These are phyloP conservation scores for Penicillium brasilianum DNA, from an alignment of 2,329 filamentous ascomycete genomes.

Conservation along the genomic window DNA sequence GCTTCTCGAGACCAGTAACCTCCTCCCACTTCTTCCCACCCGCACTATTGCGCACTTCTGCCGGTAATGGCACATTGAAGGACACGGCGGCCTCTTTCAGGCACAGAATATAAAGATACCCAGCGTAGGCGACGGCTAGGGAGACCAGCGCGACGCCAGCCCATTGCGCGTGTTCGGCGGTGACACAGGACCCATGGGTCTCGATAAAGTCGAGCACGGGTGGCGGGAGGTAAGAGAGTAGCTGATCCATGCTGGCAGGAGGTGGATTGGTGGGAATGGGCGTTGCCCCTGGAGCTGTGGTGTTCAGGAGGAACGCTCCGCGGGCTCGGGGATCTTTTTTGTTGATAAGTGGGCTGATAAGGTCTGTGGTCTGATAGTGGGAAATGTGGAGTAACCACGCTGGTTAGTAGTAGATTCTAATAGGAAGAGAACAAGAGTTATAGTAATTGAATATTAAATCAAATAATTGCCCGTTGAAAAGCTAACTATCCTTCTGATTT, in stretches of 20 bases:
- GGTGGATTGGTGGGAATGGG: conserved; percentile 22
- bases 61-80: conserved; percentile 46
- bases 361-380: not conserved
- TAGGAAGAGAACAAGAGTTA: not conserved
- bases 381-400: not conserved
- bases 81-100: conserved; percentile 41
- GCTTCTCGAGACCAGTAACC: conserved; percentile 39
- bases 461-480: not conserved
- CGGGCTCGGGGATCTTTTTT: conserved; percentile 22
- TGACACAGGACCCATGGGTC: conserved; percentile 20
- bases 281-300: conserved; percentile 14
- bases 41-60: conserved; percentile 40
- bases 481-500: too few species aligned
- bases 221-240: conserved; percentile 31
- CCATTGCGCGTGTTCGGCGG: conserved; percentile 29
- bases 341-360: conserved; percentile 22
- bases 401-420: not conserved
- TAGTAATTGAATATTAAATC: not conserved
- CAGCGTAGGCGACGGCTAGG: conserved; percentile 38
- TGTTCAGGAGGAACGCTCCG: conserved; percentile 41
- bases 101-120: conserved; percentile 38
- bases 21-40: conserved; percentile 44
- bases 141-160: conserved; percentile 37
- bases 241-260: conserved; percentile 33
- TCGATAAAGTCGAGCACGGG: conserved; percentile 28